phyloP scores from a whole-genome alignment of 257 asterid genomes.

The Cinchona pubescens region DNA sequence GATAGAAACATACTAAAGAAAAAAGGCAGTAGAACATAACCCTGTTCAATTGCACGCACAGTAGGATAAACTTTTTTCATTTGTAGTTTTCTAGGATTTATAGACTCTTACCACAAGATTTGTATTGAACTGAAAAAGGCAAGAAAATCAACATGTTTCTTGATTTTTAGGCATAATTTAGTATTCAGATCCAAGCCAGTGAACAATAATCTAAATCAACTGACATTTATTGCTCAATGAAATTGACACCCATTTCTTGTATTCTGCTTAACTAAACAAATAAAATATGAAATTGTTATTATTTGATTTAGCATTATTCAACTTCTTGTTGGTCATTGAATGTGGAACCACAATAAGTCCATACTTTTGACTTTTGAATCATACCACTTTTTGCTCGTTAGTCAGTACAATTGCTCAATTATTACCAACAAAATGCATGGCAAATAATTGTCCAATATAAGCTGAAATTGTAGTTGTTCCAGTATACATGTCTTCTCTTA shows the following conservation, averaged over 20 bases:
- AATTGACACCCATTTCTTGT: not conserved
- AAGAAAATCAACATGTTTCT: not conserved
- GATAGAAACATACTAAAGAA: not conserved
- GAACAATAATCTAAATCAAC: not conserved
- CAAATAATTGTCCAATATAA: not conserved
- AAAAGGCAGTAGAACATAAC: not conserved
- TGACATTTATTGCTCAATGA: not conserved
- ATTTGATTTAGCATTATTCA: not conserved
- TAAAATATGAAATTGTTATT: no score
- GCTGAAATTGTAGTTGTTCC: not conserved
- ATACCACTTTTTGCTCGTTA: not conserved
- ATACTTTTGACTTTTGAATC: not conserved
- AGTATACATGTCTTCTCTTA: not conserved
- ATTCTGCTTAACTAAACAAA: not conserved
- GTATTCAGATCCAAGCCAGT: not conserved
- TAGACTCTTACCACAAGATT: not conserved
- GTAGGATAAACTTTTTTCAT: conserved; percentile 4
- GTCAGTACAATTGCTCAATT: not conserved
- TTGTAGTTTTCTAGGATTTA: not conserved
- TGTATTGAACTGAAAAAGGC: not conserved
- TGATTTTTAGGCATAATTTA: not conserved
- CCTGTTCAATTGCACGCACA: not conserved
- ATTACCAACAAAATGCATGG: not conserved
- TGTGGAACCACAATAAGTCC: not conserved
- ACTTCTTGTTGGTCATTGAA: not conserved